A percentile compares a stretch with the other conserved stretches of the same genome.
phyloP scores from a whole-genome alignment of 495 filamentous ascomycete species.

The Trichoderma orchidacearum region DNA sequence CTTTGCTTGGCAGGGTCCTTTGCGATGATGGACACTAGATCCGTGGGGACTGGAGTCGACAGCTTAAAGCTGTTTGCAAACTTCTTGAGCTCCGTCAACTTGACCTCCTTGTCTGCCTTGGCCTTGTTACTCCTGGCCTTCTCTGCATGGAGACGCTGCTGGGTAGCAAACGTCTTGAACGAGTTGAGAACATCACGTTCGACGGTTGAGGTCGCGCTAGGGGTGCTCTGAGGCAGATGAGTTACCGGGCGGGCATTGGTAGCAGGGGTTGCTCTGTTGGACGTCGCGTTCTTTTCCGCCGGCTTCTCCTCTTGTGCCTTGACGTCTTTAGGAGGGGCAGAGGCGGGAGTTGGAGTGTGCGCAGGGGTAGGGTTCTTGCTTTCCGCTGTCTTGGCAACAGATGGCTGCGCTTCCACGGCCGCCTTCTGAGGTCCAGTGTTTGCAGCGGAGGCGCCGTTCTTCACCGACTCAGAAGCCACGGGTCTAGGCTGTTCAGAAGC shows the following conservation, averaged over 20 bases:
- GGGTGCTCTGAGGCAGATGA: conserved; percentile 11
- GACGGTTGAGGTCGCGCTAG: conserved; percentile 63
- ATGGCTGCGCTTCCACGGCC: conserved; percentile 6
- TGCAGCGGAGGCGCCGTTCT: conserved; percentile 16
- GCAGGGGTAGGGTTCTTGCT: conserved; percentile 14
- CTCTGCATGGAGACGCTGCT: conserved; percentile 44
- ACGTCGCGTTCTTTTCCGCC: neutral
- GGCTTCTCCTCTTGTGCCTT: neutral
- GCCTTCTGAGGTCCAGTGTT: conserved; percentile 14
- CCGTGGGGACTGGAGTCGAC: conserved; percentile 75
- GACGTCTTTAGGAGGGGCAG: conserved; percentile 2
- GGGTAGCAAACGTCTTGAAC: conserved; percentile 66
- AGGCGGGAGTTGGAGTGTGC: conserved; percentile 2
- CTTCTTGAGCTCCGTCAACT: conserved; percentile 86
- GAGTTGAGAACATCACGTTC: conserved; percentile 63
- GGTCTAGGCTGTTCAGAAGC: conserved; percentile 30
- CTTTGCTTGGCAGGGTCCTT: conserved; percentile 90
- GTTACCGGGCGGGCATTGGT: neutral
- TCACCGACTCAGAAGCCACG: conserved; percentile 5
- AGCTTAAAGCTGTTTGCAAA: conserved; percentile 93
- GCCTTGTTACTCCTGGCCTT: conserved; percentile 59
- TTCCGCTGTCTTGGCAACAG: conserved; percentile 15
- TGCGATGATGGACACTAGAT: conserved; percentile 87
- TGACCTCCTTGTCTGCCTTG: conserved; percentile 75
- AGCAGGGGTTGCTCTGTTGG: neutral